Evolutionary conservation across 2,329 filamentous ascomycete species (phyloP), one percentile per base, ranked within the genome.

Genomic region (Tolypocladium tropicale): DNA sequence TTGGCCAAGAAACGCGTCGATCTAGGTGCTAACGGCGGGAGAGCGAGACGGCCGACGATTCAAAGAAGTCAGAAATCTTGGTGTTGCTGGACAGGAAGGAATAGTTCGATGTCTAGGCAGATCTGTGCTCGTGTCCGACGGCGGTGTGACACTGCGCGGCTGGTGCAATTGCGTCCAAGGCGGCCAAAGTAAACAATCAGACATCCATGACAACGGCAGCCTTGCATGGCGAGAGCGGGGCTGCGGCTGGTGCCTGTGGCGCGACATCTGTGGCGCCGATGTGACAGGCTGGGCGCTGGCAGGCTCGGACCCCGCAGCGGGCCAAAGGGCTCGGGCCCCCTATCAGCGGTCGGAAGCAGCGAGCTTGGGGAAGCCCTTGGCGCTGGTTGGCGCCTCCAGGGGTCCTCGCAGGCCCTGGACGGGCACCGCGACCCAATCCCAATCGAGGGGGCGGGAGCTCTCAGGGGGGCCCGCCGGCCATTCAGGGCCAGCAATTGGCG

Each of bases 121-220:
- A n/a, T 43, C n/a, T 43, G 10, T 16, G 46, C 2, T 18, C 11
- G 25, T n/a, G 16, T 49, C 28, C n/a, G 39, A 21, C n/a, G 23
- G 41, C 12, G 28, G 46, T 32, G 46, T 33, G 46, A 21, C n/a
- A 28, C 28, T 7, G 21, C 30, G 28, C 18, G 46, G 28, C 28
- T 32, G 28, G 4, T 32, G 28, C 18, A 12, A 16, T 33, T 32
- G 46, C n/a, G 4, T 50, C 28, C 46, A 18, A 21, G 46, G 46
- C 28, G 46, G 28, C 25, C 55, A 62, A 61, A 59, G 63, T 66
- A 66, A 66, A 65, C 64, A 64, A 66, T 58, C 55, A 55, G n/a
- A 59, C 41, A n/a, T 34, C 53, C 61, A 57, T 55, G 61, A 65
- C 65, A 65, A 67, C 65, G 54, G 46, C 55, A 63, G 61, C 65